Evolutionary conservation across 345 rosid genomes (phyloP).

Genomic region (Arabidopsis arenosa): DNA sequence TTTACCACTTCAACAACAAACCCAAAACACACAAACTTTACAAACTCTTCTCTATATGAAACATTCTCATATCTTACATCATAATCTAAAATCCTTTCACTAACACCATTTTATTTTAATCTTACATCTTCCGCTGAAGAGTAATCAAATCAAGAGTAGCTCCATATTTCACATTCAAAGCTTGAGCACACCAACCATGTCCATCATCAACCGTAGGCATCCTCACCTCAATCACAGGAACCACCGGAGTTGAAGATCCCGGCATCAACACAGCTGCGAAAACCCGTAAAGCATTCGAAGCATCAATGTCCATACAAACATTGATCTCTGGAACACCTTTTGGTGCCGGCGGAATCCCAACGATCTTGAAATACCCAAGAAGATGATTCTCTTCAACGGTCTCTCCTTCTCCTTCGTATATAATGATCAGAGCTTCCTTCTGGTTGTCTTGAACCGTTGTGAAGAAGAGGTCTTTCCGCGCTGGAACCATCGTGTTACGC

Average conservation of each 20-base stretch:
- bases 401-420: slow-evolving; percentile 85
- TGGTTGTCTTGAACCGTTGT: slow-evolving; percentile 75
- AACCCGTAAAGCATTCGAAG: slow-evolving; percentile 66
- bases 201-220: slow-evolving; percentile 93
- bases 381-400: slow-evolving; percentile 72
- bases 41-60: neutral
- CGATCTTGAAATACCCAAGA: slow-evolving; percentile 83
- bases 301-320: slow-evolving; percentile 92
- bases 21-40: neutral
- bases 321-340: slow-evolving; percentile 85
- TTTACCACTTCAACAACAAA: neutral
- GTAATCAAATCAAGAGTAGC: slow-evolving; percentile 63
- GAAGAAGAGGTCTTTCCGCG: slow-evolving; percentile 69
- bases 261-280: slow-evolving; percentile 73
- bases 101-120: neutral
- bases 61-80: neutral
- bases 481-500: slow-evolving; percentile 74
- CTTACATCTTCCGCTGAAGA: slow-evolving; percentile 58
- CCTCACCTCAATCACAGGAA: slow-evolving; percentile 81
- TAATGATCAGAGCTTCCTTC: slow-evolving; percentile 67
- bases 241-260: slow-evolving; percentile 58
- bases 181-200: slow-evolving; percentile 84
- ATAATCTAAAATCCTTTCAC: neutral
- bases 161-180: slow-evolving; percentile 62
- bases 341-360: slow-evolving; percentile 68